Conservation (phyloP, 2,329 filamentous ascomycete species). For the Pyrenochaeta sp. region DNA sequence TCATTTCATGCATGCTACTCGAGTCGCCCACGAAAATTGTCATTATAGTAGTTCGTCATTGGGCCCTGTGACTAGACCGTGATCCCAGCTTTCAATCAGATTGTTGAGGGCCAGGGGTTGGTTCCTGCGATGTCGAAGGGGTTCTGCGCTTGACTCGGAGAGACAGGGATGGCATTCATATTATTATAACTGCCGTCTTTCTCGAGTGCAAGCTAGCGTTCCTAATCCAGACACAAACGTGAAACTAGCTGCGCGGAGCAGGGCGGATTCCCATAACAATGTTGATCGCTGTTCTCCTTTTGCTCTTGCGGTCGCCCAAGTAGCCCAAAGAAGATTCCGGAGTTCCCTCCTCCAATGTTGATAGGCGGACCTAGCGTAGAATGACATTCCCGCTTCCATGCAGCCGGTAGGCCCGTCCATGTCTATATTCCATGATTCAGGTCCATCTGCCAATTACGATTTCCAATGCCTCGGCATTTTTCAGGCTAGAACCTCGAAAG, state of each 20-base stretch:
- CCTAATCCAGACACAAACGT: neutral
- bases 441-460: neutral
- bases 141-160: no score
- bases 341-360: neutral
- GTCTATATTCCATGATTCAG: neutral
- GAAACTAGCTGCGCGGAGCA: neutral
- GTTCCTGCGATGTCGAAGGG: no score
- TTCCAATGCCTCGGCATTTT: slow-evolving; percentile 12
- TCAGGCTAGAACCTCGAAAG: neutral
- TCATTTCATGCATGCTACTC: neutral
- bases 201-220: neutral
- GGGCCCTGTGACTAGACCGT: no score
- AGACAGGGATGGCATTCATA: no score
- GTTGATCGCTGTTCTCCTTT: neutral
- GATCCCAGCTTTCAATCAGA: no score
- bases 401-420: neutral
- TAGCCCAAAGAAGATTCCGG: neutral
- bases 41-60: neutral
- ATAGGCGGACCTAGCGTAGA: neutral
- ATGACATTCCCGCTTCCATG: neutral
- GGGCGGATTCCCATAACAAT: neutral
- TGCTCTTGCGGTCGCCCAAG: neutral
- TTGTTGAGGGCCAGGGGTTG: no score
- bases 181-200: no score
- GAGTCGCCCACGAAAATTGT: neutral